A percentile compares a stretch with the other conserved stretches of the same genome.
phyloP scores from a whole-genome alignment of 192 early-diverging fungal genomes.

The Jimgerdemannia lactiflua region DNA sequence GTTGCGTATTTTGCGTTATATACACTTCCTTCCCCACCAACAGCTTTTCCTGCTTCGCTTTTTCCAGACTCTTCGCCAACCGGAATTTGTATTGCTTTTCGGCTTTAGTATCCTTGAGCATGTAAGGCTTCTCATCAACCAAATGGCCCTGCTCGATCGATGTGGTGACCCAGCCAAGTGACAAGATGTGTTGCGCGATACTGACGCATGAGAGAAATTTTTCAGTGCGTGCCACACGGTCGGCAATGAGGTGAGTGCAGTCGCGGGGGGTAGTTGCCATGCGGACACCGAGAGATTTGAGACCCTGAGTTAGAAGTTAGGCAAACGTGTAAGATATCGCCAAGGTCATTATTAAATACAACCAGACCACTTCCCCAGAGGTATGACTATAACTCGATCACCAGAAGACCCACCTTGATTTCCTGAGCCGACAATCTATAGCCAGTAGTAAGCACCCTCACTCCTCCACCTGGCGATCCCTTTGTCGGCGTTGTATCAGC shows the following conservation, averaged over 20 bases:
- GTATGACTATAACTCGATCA: no score
- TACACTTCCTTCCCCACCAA: not conserved
- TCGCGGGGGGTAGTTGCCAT: not conserved
- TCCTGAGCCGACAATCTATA: no score
- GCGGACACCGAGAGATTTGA: not conserved
- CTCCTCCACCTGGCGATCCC: no score
- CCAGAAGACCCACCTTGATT: no score
- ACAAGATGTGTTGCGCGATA: not conserved
- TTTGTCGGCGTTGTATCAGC: no score
- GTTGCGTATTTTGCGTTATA: not conserved
- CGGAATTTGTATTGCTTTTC: not conserved
- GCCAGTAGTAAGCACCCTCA: no score
- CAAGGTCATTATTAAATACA: no score
- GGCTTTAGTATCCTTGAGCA: not conserved
- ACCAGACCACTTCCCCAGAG: no score
- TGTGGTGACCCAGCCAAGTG: not conserved
- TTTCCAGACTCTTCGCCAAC: not conserved
- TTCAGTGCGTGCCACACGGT: slow-evolving; percentile 1
- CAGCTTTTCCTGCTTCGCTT: not conserved
- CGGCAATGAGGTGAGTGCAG: not conserved
- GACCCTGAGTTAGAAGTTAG: no score
- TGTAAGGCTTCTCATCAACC: not conserved
- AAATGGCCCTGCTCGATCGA: not conserved
- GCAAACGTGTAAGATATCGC: no score
- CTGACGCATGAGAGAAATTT: slow-evolving; percentile 4